Evolutionary conservation across 2,329 filamentous ascomycete genomes (phyloP), one percentile per base, ranked within the genome.

Genomic region (Neonectria ditissima): DNA sequence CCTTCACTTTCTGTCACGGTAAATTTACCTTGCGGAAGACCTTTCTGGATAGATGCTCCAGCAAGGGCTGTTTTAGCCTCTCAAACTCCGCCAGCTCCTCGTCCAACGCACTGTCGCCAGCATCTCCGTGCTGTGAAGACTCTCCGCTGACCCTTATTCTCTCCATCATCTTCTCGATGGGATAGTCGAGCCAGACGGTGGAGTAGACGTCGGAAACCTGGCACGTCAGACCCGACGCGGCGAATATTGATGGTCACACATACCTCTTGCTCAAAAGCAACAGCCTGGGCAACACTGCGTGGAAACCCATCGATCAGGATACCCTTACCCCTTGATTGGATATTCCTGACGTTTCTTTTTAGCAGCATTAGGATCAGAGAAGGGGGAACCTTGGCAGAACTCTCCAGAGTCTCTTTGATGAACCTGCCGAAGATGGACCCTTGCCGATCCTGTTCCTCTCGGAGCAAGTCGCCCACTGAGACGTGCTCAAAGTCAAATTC

Each of bases 211-310:
- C 37, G 10, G 63, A 59, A 28, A 65, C 48, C 63, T 65, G 5
- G 1, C 3, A 5, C 2, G 41, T 51, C 11, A 30, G 14, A 5
- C 0, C 11, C 9, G 3, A 14, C 11, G 6, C 4, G 8, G 13
- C 2, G 28, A 28, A 34, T 13, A 3, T 3, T 1, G 14, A 26
- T 14, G 24, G 8, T 14, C 24, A 4, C n/a, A 47, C 55, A 22
- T n/a, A 63, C 63, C 63, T 65, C 59, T 9, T 44, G 51, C 34
- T 65, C 63, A 54, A 65, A 65, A 9, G 51, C 59, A 9, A 57
- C 45, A 13, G 45, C 59, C 22, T 65, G 63, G 2, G 30, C 26
- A 10, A 65, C 37, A n/a, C 26, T 58, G 7, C 47, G 59, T 5
- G 63, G 63, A 24, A 60, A 66, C 3, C 60, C 63, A 11, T 57